These are phyloP conservation scores for Emydomyces testavorans DNA, from an alignment of 2,329 filamentous ascomycete species.

Conservation along the genomic window DNA sequence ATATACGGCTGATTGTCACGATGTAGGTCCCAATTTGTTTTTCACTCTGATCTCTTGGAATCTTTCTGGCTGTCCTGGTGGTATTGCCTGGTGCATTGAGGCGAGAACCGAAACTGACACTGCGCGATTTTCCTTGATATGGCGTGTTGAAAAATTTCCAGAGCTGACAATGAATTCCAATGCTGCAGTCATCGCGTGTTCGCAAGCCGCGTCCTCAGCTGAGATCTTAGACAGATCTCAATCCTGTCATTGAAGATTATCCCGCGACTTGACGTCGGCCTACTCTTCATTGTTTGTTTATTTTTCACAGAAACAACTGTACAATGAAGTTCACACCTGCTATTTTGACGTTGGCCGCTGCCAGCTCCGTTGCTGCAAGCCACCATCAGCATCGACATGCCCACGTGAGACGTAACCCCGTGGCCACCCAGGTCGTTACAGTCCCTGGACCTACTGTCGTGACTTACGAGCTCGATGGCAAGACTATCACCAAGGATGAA, in stretches of 20 bases:
- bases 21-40: not conserved
- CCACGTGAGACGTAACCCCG: conserved; percentile 29
- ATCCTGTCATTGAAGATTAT: conserved; percentile 14
- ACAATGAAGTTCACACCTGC: conserved; percentile 34
- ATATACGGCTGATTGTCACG: not conserved
- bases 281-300: conserved; percentile 3
- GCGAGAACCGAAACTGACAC: too few species aligned
- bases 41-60: not conserved
- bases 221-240: conserved; percentile 18
- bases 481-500: conserved; percentile 49
- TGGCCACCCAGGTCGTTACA: conserved; percentile 41
- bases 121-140: too few species aligned
- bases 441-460: conserved; percentile 53
- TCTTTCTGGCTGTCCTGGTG: not conserved
- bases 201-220: not conserved
- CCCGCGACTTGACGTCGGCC: conserved; percentile 14
- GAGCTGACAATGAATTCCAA: not conserved
- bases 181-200: conserved; percentile 3
- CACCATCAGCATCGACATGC: conserved; percentile 34
- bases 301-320: conserved; percentile 2
- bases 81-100: not conserved
- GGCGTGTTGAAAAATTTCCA: too few species aligned
- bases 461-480: conserved; percentile 59
- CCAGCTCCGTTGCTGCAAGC: conserved; percentile 22
- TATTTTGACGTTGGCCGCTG: conserved; percentile 33